Evolutionary conservation across 2,329 filamentous ascomycete genomes (phyloP).

Genomic region (Talaromyces atroroseus): DNA sequence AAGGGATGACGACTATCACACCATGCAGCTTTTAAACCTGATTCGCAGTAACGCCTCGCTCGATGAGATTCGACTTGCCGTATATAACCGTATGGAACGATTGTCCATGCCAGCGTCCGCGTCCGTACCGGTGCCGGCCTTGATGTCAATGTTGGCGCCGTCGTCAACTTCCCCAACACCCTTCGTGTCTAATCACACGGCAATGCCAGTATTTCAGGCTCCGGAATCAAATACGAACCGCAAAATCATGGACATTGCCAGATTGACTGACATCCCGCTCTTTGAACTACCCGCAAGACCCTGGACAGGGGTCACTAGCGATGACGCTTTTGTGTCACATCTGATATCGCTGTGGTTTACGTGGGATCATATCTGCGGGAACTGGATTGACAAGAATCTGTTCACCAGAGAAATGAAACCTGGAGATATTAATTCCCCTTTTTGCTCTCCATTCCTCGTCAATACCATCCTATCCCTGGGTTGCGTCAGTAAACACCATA

Average conservation of each 20-base stretch:
- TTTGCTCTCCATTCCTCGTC: conserved; percentile 31
- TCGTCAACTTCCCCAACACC: neutral
- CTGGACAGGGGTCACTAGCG: conserved; percentile 29
- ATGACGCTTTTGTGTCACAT: conserved; percentile 28
- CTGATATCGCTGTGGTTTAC: conserved; percentile 30
- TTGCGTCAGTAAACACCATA: conserved; percentile 23
- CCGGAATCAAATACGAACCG: neutral
- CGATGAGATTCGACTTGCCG: conserved; percentile 18
- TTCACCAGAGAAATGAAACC: conserved; percentile 27
- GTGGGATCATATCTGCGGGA: conserved; percentile 25
- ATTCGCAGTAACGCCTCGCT: conserved; percentile 22
- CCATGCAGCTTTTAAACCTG: conserved; percentile 18
- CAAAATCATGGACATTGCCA: conserved; percentile 14
- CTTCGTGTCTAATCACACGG: neutral
- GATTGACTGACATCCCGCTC: conserved; percentile 15
- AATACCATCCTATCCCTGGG: conserved; percentile 30
- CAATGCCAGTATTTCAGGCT: neutral
- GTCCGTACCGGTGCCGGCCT: neutral
- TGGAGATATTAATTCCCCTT: conserved; percentile 21
- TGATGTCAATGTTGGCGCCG: neutral
- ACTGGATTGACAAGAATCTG: conserved; percentile 27
- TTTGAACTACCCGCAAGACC: conserved; percentile 20
- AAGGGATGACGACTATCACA: conserved; percentile 12
- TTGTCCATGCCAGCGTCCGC: neutral
- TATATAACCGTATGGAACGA: conserved; percentile 9